A percentile compares a stretch with the other conserved stretches of the same genome.
These are phyloP conservation scores for Chrysoporthe austroafricana DNA, from an alignment of 2,329 filamentous ascomycete species.

Conservation along the genomic window DNA sequence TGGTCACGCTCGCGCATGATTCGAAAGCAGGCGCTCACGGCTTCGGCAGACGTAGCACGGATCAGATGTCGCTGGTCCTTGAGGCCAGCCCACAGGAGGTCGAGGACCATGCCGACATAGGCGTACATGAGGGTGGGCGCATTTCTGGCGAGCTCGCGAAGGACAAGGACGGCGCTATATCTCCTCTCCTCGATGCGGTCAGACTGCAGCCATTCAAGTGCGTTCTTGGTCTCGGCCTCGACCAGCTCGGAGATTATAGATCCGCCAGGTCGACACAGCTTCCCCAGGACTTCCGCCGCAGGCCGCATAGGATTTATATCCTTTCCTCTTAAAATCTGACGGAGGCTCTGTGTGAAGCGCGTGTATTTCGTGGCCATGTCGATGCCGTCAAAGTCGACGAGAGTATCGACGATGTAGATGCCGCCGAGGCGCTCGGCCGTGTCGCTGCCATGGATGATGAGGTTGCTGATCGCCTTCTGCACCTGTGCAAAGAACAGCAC, in stretches of 20 bases:
- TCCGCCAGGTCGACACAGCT: slow-evolving; percentile 88
- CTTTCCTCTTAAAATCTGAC: slow-evolving; percentile 84
- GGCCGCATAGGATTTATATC: slow-evolving; percentile 90
- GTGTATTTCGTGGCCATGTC: slow-evolving; percentile 93
- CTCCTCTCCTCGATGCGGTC: slow-evolving; percentile 91
- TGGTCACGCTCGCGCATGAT: slow-evolving; percentile 94
- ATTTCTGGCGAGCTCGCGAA: slow-evolving; percentile 88
- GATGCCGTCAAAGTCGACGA: slow-evolving; percentile 96
- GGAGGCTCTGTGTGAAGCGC: slow-evolving; percentile 88
- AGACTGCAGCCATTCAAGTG: slow-evolving; percentile 94
- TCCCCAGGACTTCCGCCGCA: slow-evolving; percentile 85
- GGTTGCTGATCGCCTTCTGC: slow-evolving; percentile 59
- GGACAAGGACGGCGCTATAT: slow-evolving; percentile 88
- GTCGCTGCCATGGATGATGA: slow-evolving; percentile 86
- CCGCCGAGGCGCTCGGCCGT: slow-evolving; percentile 88
- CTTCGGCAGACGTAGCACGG: slow-evolving; percentile 86
- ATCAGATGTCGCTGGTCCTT: slow-evolving; percentile 90
- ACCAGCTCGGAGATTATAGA: slow-evolving; percentile 94
- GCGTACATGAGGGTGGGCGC: slow-evolving; percentile 95
- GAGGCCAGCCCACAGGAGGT: slow-evolving; percentile 93
- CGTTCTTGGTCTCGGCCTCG: slow-evolving; percentile 94
- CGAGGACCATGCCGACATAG: slow-evolving; percentile 93
- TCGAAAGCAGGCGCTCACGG: slow-evolving; percentile 92
- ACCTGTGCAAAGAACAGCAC: slow-evolving; percentile 58
- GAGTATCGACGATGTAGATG: slow-evolving; percentile 85